These are phyloP conservation scores for Carex littledalei DNA, from an alignment of 176 grass and related monocot genomes.

Conservation along the genomic window DNA sequence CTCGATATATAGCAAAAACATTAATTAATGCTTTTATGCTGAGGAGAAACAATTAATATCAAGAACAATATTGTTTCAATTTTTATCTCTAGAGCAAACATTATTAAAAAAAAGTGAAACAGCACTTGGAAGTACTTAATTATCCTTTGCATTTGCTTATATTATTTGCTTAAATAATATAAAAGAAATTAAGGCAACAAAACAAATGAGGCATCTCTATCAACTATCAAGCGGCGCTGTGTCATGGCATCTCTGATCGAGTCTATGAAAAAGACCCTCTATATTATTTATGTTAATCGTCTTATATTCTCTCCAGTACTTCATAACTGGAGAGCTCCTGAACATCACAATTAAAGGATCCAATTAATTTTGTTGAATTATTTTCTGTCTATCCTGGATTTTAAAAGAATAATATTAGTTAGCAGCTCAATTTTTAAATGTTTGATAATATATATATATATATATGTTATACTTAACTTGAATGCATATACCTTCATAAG, in stretches of 20 bases:
- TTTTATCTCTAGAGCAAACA: too few relatives aligned
- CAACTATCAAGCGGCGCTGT: not conserved
- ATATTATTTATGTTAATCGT: not conserved
- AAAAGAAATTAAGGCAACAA: not conserved
- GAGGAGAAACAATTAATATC: too few relatives aligned
- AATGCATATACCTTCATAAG: too few relatives aligned
- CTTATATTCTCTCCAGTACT: not conserved
- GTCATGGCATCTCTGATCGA: not conserved
- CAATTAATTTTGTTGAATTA: not conserved
- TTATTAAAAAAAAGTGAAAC: too few relatives aligned
- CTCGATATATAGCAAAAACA: too few relatives aligned
- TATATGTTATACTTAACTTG: too few relatives aligned
- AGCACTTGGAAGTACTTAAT: not conserved
- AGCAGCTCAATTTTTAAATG: not conserved
- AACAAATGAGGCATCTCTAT: not conserved
- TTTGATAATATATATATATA: not conserved
- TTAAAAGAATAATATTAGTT: not conserved
- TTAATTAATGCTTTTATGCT: too few relatives aligned
- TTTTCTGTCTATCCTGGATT: not conserved
- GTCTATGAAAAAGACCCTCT: not conserved
- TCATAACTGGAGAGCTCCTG: not conserved
- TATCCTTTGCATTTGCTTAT: not conserved
- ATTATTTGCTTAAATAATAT: not conserved
- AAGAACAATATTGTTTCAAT: too few relatives aligned
- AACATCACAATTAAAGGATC: not conserved